Evolutionary conservation across 2,329 filamentous ascomycete genomes (phyloP).

Genomic region (Trichoderma semiorbis): DNA sequence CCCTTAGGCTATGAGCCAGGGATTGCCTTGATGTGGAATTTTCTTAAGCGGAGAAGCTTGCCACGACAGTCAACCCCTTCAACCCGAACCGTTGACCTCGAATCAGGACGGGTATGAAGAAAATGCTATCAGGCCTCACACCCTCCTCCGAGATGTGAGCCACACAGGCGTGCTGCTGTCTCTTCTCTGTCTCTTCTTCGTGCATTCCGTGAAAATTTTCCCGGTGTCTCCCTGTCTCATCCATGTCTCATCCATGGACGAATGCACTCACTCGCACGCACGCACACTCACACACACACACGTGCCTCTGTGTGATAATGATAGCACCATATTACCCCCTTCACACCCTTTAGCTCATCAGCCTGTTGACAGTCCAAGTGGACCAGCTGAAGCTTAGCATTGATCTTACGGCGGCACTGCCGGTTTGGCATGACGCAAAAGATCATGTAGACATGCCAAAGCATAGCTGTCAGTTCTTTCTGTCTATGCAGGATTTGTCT

Average conservation of each 20-base stretch:
- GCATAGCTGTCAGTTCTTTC: background rate
- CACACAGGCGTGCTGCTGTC: background rate
- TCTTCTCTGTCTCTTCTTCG: background rate
- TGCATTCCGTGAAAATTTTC: background rate
- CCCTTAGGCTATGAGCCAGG: background rate
- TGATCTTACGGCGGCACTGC: background rate
- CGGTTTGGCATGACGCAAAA: background rate
- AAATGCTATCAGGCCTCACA: background rate
- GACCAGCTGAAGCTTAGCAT: background rate
- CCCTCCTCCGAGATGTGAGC: background rate
- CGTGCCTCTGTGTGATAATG: background rate
- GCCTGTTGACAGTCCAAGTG: background rate
- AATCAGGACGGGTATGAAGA: background rate
- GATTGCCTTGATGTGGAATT: slow-evolving; percentile 5
- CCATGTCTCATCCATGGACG: background rate
- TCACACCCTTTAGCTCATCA: background rate
- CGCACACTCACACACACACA: background rate
- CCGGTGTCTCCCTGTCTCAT: background rate
- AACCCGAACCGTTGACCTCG: background rate
- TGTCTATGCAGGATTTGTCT: background rate
- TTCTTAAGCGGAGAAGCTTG: background rate
- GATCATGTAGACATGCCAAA: background rate
- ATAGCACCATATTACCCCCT: background rate
- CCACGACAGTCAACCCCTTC: slow-evolving; percentile 7
- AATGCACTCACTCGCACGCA: background rate